Base-by-base conservation (phyloP, 176 grass and related monocot genomes). In the Eragrostis nindensis region DNA sequence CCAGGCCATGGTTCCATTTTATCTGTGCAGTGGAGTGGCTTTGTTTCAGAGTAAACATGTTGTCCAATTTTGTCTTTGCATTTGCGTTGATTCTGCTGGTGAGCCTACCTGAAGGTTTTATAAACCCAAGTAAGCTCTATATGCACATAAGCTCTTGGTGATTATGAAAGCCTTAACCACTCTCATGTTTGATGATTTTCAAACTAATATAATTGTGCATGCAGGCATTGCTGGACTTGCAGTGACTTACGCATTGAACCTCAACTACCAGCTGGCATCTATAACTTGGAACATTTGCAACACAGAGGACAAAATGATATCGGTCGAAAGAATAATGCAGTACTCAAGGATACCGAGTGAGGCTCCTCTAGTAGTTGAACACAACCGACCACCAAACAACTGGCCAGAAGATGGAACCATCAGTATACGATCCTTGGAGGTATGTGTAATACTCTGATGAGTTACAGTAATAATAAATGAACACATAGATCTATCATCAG, bases 281-380 rank as follows among this genome's bases (percentile, higher is more conserved):
- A 89, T 95, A 52, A 95, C 89, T 79, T 98, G 96, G 96, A 95
- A 98, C 80, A 89, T 91, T 72, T 98, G 96, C 86, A 91, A 95
- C 62, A 70, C 90, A 77, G 92, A 98, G 80, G 95, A 98, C 84
- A 98, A 93, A 91, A 98, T 98, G 88, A 98, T 95, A 74, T 98
- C 96, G 15, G 90, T 98, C 69, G 96, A 98, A 87, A 95, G 96
- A 88, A 98, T 98, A 89, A 66, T 95, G 87, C 96, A 98, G 57
- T 98, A 98, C 88, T 87, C 84, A 38, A 90, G 90, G 74, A 93
- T 98, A 65, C 86, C 81, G 53, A 91, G 86, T 25, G 96, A 98
- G 80, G 88, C 96, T 88, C 92, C 92, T 91, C 84, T 98, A 71
- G 7, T 93, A 74, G 91, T 98, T 59, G 92, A 93, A 42, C 49